Percentiles rank a stretch among this genome's conserved stretches.
phyloP scores from a whole-genome alignment of 1,139 yeast species.

The Debaryomycetaceae sp. region DNA sequence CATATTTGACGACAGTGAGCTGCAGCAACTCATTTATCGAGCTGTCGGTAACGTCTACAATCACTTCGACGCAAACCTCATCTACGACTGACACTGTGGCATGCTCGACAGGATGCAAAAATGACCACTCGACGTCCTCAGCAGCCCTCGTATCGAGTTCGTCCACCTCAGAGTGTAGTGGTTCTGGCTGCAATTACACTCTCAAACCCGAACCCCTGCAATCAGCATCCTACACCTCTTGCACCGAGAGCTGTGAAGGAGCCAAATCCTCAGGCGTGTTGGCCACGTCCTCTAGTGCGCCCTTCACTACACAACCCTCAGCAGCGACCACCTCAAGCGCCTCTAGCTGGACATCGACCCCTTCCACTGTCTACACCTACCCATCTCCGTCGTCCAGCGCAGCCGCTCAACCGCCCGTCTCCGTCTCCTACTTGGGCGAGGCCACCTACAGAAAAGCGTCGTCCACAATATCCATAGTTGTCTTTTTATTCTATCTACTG shows the following conservation, averaged over 20 bases:
- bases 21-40: background rate
- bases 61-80: background rate
- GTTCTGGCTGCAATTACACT: background rate
- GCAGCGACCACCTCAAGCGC: background rate
- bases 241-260: background rate
- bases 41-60: background rate
- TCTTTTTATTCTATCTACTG: background rate
- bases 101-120: background rate
- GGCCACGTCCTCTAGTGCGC: background rate
- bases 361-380: background rate
- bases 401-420: background rate
- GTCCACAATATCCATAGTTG: background rate
- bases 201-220: background rate
- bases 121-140: background rate
- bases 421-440: background rate
- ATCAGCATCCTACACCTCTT: background rate
- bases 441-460: background rate
- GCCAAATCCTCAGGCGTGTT: background rate
- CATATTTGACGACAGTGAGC: background rate
- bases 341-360: background rate
- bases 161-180: background rate
- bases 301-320: background rate
- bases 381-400: background rate
- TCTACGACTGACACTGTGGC: background rate
- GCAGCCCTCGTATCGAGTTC: background rate